Evolutionary conservation across 352 stramenopile genomes (phyloP), one percentile per base, ranked within the genome.

Genomic region (Proteromonas lacertae): DNA sequence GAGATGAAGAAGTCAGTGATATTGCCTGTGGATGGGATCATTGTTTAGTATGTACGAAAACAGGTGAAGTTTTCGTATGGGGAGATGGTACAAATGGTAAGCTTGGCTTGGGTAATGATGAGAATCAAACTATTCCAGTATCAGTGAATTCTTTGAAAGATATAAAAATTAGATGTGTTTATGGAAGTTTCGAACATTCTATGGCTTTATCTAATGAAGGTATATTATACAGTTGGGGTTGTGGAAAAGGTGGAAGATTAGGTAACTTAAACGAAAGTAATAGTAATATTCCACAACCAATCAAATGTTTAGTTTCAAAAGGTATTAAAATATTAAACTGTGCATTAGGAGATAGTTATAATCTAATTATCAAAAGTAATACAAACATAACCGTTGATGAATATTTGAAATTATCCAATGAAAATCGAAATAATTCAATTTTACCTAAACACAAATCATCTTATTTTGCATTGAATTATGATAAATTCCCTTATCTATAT

Each of bases 1-100:
- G 44, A 18, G 19, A 16, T 1, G 36, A 50, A 20, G 34, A 23
- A 0, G 45, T 55, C 36, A 32, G 6, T 16, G 35, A 49, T 21
- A 34, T 50, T 25, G 40, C 48, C 7, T 50, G 48, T 24, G 48
- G 48, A 2, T 53, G 46, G 46, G 42, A 54, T 26, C 48, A 55
- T 29, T 51, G 42, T 10, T 14, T 57, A 12, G 50, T 43, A 5
- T 30, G 53, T n/a, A 30, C 35, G 13, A 13, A 28, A 17, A 10
- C 40, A n/a, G 47, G 50, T 6, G 23, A 35, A 17, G 20, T 57
- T 1, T 52, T 45, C n/a, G 36, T 40, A 12, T 57, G 50, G 50
- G 50, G 50, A 21, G 40, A 43, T 13, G 45, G 48, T 4, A 29
- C 40, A 10, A 51, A 41, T 30, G 48, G 48, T 16, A 54, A 51